Percentiles rank a stretch among this genome's conserved stretches.
Evolutionary conservation across 768 basidiomycete species (phyloP).

Genomic region (Fistulinella prunicolor): DNA sequence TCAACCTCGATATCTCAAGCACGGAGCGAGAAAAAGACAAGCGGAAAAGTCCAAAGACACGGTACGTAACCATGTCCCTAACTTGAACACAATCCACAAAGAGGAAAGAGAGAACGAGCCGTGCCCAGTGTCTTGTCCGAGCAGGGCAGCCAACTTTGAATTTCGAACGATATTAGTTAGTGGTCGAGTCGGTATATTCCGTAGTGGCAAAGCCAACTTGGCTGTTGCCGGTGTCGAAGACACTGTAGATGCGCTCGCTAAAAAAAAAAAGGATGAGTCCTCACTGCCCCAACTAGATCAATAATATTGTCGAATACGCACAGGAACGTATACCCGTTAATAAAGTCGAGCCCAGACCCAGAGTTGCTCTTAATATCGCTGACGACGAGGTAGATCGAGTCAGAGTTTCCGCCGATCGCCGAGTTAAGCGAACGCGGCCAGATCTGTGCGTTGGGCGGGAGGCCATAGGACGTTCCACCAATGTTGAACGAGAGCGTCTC

Average conservation of each 20-base stretch:
- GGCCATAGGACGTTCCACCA: slow-evolving; percentile 17
- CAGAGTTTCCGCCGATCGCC: slow-evolving; percentile 25
- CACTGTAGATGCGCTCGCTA: slow-evolving; percentile 40
- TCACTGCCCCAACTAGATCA: no score
- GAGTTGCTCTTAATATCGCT: slow-evolving; percentile 15
- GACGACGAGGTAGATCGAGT: slow-evolving; percentile 31
- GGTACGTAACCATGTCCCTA: no score
- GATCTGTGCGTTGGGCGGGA: slow-evolving; percentile 31
- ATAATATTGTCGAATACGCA: not conserved
- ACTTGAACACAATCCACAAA: no score
- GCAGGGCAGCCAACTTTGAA: no score
- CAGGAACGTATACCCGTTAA: slow-evolving; percentile 21
- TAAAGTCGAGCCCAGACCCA: slow-evolving; percentile 22
- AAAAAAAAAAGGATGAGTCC: not conserved
- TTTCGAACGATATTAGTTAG: not conserved
- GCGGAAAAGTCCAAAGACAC: no score
- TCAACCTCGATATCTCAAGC: no score
- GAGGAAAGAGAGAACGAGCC: no score
- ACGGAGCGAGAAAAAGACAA: no score
- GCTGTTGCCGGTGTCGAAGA: slow-evolving; percentile 38
- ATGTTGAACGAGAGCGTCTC: slow-evolving; percentile 28
- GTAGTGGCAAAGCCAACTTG: slow-evolving; percentile 42
- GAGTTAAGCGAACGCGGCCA: slow-evolving; percentile 34
- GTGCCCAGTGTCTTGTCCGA: no score
- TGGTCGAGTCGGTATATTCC: slow-evolving; percentile 25